Percentiles rank a stretch among this genome's conserved stretches.
Conservation (phyloP, 805 yeast genomes). For the Komagataella mondaviorum region DNA sequence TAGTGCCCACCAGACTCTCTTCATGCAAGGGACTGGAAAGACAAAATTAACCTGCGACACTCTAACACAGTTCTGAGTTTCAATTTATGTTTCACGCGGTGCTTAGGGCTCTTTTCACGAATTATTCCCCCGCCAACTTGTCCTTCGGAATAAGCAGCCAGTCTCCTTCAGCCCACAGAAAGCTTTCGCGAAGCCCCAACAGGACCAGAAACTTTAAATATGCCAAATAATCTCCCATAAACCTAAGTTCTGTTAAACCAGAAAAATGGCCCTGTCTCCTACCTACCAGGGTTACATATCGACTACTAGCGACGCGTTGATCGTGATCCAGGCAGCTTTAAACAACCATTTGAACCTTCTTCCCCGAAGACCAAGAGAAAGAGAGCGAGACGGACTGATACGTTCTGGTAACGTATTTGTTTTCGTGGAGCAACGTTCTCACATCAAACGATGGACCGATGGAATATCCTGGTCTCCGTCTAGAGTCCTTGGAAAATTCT, state of each 20-base stretch:
- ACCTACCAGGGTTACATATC: slow-evolving; percentile 68
- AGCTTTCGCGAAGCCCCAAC: background rate
- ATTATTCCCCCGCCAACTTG: background rate
- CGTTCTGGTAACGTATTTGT: slow-evolving; percentile 73
- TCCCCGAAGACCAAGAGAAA: slow-evolving; percentile 70
- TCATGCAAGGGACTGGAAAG: background rate
- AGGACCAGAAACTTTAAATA: background rate
- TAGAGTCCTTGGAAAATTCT: slow-evolving; percentile 71
- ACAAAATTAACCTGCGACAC: background rate
- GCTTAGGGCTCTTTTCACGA: background rate
- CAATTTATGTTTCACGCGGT: background rate
- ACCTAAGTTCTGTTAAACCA: background rate
- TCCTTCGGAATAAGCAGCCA: background rate
- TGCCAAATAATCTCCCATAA: background rate
- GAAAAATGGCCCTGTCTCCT: slow-evolving; percentile 19
- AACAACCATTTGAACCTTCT: slow-evolving; percentile 47
- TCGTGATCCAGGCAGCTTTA: slow-evolving; percentile 69
- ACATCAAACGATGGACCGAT: slow-evolving; percentile 92
- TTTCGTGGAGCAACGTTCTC: slow-evolving; percentile 69
- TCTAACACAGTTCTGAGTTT: background rate
- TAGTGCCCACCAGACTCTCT: background rate
- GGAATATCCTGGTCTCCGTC: slow-evolving; percentile 94
- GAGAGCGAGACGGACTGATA: slow-evolving; percentile 55
- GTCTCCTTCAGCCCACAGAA: background rate
- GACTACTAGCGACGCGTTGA: slow-evolving; percentile 70